These are phyloP conservation scores for Psilocybe subaeruginosa DNA, from an alignment of 768 basidiomycete genomes.

Conservation along the genomic window DNA sequence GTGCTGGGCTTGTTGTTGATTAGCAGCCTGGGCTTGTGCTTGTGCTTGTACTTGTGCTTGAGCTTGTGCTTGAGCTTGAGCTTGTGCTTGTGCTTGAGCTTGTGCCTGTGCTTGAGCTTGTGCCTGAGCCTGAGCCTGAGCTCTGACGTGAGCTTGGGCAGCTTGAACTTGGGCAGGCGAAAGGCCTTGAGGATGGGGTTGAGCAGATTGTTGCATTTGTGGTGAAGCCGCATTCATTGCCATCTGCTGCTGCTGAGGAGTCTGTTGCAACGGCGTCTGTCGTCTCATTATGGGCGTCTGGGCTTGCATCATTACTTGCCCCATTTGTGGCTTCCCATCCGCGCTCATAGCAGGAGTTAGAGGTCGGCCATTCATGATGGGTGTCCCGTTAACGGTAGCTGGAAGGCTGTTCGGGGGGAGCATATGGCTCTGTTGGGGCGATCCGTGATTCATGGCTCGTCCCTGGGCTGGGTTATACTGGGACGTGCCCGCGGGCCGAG, in stretches of 20 bases:
- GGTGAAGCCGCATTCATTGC: conserved; percentile 15
- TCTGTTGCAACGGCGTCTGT: conserved; percentile 14
- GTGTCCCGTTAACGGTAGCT: conserved; percentile 12
- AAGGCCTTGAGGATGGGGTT: neutral
- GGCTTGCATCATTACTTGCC: conserved; percentile 10
- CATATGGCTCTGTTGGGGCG: conserved; percentile 15
- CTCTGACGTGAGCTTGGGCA: conserved; percentile 20
- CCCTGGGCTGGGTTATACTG: conserved; percentile 39
- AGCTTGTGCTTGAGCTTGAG: conserved; percentile 17
- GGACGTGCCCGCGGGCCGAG: conserved; percentile 20
- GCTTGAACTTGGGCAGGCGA: neutral
- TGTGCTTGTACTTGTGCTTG: neutral
- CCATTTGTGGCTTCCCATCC: conserved; percentile 21
- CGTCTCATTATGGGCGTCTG: conserved; percentile 17
- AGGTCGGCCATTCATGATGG: conserved; percentile 19
- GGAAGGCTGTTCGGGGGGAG: conserved; percentile 2
- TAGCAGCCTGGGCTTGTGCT: too few species aligned
- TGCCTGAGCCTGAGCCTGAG: conserved; percentile 19
- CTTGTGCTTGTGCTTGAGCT: conserved; percentile 19
- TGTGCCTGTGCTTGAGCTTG: conserved; percentile 17
- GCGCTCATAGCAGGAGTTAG: conserved; percentile 21
- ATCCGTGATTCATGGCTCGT: conserved; percentile 29
- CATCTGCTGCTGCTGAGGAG: conserved; percentile 12
- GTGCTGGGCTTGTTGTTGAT: conserved; percentile 11
- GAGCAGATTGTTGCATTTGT: conserved; percentile 1